These are phyloP conservation scores for Pythium dissotocum DNA, from an alignment of 352 stramenopile species.

Conservation along the genomic window DNA sequence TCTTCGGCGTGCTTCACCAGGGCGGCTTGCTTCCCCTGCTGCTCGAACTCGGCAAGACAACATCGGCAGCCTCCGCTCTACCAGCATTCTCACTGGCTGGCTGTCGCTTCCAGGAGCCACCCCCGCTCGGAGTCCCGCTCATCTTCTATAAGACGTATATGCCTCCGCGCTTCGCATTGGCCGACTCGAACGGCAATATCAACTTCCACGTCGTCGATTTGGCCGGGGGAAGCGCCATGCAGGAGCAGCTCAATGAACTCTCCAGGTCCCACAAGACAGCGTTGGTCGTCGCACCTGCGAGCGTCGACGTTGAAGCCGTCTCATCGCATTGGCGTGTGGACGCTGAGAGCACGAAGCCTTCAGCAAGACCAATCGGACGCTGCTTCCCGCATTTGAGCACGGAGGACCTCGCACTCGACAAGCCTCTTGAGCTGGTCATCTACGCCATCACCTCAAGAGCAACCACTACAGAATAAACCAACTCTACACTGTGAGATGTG, in stretches of 20 bases:
- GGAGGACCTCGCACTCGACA: constrained; percentile 51
- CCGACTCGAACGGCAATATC: constrained; percentile 12
- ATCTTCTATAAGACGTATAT: constrained; percentile 84
- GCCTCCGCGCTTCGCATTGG: constrained; percentile 75
- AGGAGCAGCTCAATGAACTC: constrained; percentile 14
- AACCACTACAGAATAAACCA: not conserved
- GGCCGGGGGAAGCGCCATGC: constrained; percentile 33
- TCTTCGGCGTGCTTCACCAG: constrained; percentile 76
- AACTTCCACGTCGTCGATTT: constrained; percentile 59
- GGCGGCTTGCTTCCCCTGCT: constrained; percentile 66
- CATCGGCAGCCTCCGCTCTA: constrained; percentile 12
- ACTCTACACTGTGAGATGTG: not conserved
- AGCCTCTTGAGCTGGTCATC: constrained; percentile 47
- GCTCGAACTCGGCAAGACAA: constrained; percentile 36
- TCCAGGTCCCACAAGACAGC: not conserved
- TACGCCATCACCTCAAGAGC: constrained; percentile 23
- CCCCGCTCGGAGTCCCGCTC: constrained; percentile 29
- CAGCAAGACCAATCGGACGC: constrained; percentile 28
- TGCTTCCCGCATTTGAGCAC: constrained; percentile 63
- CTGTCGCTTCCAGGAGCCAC: constrained; percentile 28
- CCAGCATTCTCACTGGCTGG: constrained; percentile 29
- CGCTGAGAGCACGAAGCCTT: not conserved
- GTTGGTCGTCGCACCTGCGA: constrained; percentile 49
- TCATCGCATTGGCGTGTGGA: not conserved
- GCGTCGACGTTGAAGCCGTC: constrained; percentile 35